Conservation (phyloP, 1,139 yeast genomes). For the Diutina catenulata region DNA sequence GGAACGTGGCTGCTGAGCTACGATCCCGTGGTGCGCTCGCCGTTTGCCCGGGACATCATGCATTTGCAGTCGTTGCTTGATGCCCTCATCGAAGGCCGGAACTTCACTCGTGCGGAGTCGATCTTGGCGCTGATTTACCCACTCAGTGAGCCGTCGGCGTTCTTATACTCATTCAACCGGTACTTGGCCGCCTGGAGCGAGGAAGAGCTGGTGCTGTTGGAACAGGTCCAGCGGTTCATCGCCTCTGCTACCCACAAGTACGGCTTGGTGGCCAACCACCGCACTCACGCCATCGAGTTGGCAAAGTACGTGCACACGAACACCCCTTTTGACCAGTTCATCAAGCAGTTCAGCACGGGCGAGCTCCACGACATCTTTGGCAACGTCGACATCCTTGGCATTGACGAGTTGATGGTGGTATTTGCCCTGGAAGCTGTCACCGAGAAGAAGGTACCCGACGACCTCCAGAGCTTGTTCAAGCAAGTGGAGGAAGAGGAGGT, state of each 20-base stretch:
- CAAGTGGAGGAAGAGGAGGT: slow-evolving; percentile 14
- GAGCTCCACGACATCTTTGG: slow-evolving; percentile 29
- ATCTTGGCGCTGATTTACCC: slow-evolving; percentile 48
- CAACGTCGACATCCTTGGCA: slow-evolving; percentile 60
- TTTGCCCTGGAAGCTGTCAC: slow-evolving; percentile 17
- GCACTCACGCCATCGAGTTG: slow-evolving; percentile 34
- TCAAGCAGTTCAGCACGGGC: not conserved
- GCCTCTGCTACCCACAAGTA: slow-evolving; percentile 17
- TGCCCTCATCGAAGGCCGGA: slow-evolving; percentile 62
- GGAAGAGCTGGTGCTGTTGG: slow-evolving; percentile 16
- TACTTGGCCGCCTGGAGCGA: slow-evolving; percentile 24
- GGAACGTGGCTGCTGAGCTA: slow-evolving; percentile 25
- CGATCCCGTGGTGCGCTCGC: slow-evolving; percentile 32
- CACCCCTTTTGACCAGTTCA: not conserved
- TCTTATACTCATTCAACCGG: slow-evolving; percentile 24
- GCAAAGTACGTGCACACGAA: slow-evolving; percentile 7
- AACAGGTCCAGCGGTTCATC: slow-evolving; percentile 19
- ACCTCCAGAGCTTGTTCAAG: slow-evolving; percentile 19
- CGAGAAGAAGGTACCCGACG: slow-evolving; percentile 23
- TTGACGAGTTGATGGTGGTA: slow-evolving; percentile 40
- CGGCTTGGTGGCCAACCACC: slow-evolving; percentile 24
- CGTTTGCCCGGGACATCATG: slow-evolving; percentile 44
- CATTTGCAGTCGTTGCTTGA: slow-evolving; percentile 72
- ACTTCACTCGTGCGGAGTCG: slow-evolving; percentile 60
- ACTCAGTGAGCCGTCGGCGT: slow-evolving; percentile 21